Evolutionary conservation across 148 eudicot species (phyloP).

Genomic region (Persicaria tinctoria): DNA sequence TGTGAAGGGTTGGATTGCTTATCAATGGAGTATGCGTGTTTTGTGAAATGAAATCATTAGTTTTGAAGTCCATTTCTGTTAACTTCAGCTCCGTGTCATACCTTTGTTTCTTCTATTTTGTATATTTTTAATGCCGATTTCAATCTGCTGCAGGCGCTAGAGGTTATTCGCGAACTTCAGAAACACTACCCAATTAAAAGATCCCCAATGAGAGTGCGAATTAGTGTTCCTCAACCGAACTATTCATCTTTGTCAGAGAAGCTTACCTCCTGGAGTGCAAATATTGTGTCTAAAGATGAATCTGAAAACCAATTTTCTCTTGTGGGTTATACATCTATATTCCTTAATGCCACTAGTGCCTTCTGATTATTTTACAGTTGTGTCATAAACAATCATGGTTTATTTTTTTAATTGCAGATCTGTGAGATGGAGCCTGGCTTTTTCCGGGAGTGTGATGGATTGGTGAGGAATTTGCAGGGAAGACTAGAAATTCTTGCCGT

Average conservation of each 20-base stretch:
- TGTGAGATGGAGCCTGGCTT: slow-evolving; percentile 76
- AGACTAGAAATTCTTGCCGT: slow-evolving; percentile 82
- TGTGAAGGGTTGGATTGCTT: background rate
- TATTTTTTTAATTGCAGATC: slow-evolving; percentile 31
- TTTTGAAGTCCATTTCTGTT: background rate
- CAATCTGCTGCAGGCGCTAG: slow-evolving; percentile 54
- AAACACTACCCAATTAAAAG: slow-evolving; percentile 79
- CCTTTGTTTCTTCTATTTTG: background rate
- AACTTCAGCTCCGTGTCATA: background rate
- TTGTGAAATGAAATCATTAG: background rate
- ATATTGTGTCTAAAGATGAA: slow-evolving; percentile 57
- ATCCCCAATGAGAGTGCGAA: slow-evolving; percentile 75
- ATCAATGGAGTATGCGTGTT: background rate
- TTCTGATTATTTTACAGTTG: background rate
- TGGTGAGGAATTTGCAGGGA: slow-evolving; percentile 73
- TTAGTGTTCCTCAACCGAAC: slow-evolving; percentile 42
- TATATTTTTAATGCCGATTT: background rate
- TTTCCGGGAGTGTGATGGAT: slow-evolving; percentile 70
- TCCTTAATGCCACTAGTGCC: background rate
- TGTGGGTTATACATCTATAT: slow-evolving; percentile 46
- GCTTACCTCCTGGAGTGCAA: slow-evolving; percentile 54
- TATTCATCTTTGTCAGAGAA: slow-evolving; percentile 50
- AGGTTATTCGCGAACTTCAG: slow-evolving; percentile 85
- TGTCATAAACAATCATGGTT: background rate
- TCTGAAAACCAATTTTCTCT: slow-evolving; percentile 61